phyloP scores from a whole-genome alignment of 2,329 filamentous ascomycete species.

The Periconia sp. region DNA sequence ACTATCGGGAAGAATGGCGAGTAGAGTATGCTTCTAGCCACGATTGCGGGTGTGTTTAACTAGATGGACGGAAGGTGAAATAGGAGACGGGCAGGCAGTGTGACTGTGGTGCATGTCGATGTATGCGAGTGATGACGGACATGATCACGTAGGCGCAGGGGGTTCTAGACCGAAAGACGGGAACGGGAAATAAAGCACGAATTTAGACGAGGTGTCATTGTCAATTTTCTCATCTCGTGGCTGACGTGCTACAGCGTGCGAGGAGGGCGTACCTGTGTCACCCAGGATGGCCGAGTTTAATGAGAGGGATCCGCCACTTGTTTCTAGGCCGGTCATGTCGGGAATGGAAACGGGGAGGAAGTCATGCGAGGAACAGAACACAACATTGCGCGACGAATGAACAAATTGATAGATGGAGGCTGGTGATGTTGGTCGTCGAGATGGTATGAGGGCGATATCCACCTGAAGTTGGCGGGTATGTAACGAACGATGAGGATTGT shows the following conservation, averaged over 20 bases:
- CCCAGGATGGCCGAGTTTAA: not conserved
- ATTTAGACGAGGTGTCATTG: not conserved
- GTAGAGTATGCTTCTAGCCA: not conserved
- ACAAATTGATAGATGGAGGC: no score
- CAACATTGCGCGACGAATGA: not conserved
- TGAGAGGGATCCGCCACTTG: not conserved
- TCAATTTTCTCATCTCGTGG: not conserved
- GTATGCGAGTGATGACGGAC: no score
- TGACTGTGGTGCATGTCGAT: not conserved
- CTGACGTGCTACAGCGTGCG: not conserved
- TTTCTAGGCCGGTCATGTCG: not conserved
- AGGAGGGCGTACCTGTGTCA: not conserved
- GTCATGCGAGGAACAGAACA: not conserved
- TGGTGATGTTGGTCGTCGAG: no score
- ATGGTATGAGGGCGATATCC: no score
- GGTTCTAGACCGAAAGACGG: not conserved
- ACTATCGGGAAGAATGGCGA: not conserved
- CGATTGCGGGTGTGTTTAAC: not conserved
- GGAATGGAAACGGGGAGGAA: not conserved
- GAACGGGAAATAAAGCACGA: not conserved
- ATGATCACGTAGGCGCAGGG: no score
- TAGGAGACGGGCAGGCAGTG: not conserved
- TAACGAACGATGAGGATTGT: no score
- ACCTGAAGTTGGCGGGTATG: no score
- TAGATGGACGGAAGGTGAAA: not conserved